Conservation (phyloP, 2,329 filamentous ascomycete species). For the Fusarium guadeloupense region DNA sequence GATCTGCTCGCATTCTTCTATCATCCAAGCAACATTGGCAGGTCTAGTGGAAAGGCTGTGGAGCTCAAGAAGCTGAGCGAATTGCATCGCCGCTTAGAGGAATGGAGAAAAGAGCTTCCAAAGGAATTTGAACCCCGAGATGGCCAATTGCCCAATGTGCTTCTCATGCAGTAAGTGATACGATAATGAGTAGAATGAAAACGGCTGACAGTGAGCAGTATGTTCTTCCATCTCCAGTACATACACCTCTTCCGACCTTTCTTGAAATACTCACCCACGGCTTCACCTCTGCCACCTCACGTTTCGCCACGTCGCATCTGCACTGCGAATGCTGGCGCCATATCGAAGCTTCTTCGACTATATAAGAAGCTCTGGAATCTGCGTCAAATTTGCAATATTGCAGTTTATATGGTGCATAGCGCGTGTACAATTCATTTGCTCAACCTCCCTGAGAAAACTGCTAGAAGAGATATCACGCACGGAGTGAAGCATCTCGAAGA, state of each 20-base stretch:
- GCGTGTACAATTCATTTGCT: constrained; percentile 95
- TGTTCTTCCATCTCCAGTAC: constrained; percentile 96
- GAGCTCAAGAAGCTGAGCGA: constrained; percentile 94
- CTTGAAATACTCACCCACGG: constrained; percentile 83
- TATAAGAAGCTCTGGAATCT: constrained; percentile 94
- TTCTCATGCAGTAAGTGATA: constrained; percentile 79
- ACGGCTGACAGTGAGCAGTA: constrained; percentile 62
- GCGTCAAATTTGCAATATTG: constrained; percentile 94
- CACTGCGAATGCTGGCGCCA: constrained; percentile 85
- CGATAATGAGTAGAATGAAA: not conserved
- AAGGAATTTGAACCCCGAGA: constrained; percentile 90
- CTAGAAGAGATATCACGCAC: constrained; percentile 87
- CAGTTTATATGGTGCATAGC: constrained; percentile 93
- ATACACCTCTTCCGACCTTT: constrained; percentile 97
- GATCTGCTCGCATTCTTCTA: constrained; percentile 92
- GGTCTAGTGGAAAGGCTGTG: constrained; percentile 75
- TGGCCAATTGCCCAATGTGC: constrained; percentile 85
- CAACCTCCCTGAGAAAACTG: constrained; percentile 91
- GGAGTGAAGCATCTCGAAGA: constrained; percentile 93
- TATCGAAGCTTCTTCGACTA: constrained; percentile 92
- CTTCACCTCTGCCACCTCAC: constrained; percentile 84
- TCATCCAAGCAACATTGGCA: constrained; percentile 74
- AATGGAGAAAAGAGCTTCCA: constrained; percentile 86
- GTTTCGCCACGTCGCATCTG: constrained; percentile 92
- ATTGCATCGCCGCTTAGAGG: constrained; percentile 86